Conservation (phyloP, 768 basidiomycete genomes). For the Leccinum broughii region DNA sequence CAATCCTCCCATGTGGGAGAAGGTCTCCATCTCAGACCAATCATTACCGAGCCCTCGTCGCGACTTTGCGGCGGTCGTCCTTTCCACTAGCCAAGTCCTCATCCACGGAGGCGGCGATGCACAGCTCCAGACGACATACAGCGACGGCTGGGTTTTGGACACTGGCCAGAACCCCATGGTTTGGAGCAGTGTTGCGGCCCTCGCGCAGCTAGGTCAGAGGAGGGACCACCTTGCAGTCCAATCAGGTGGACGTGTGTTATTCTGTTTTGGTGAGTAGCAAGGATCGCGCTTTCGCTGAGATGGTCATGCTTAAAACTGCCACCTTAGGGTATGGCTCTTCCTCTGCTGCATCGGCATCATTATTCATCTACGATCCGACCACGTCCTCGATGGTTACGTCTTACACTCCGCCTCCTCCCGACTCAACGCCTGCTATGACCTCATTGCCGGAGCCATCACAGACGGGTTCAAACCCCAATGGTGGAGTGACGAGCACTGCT, state of each 20-base stretch:
- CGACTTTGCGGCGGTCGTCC: slow-evolving; percentile 56
- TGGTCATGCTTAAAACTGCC: slow-evolving; percentile 18
- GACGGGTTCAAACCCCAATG: slow-evolving; percentile 23
- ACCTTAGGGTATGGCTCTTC: slow-evolving; percentile 33
- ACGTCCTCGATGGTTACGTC: slow-evolving; percentile 42
- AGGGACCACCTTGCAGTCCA: slow-evolving; percentile 75
- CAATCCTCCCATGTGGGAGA: slow-evolving; percentile 50
- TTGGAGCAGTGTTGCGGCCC: slow-evolving; percentile 54
- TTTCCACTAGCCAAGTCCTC: slow-evolving; percentile 56
- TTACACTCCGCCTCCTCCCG: slow-evolving; percentile 37
- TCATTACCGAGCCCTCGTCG: slow-evolving; percentile 58
- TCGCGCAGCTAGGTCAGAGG: slow-evolving; percentile 61
- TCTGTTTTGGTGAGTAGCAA: slow-evolving; percentile 68
- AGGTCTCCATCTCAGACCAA: slow-evolving; percentile 37
- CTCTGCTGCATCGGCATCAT: slow-evolving; percentile 44
- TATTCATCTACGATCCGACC: slow-evolving; percentile 52
- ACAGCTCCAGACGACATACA: slow-evolving; percentile 49
- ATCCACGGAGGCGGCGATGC: slow-evolving; percentile 80
- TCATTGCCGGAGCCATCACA: slow-evolving; percentile 39
- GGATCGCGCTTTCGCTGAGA: background rate
- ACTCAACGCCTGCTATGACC: slow-evolving; percentile 29
- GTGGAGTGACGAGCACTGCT: slow-evolving; percentile 10
- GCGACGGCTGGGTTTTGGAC: slow-evolving; percentile 73
- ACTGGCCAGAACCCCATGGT: slow-evolving; percentile 53
- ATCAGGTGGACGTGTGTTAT: slow-evolving; percentile 61